Evolutionary conservation across 108 stramenopile genomes (phyloP).

Genomic region (Chaetoceros tenuissimus): DNA sequence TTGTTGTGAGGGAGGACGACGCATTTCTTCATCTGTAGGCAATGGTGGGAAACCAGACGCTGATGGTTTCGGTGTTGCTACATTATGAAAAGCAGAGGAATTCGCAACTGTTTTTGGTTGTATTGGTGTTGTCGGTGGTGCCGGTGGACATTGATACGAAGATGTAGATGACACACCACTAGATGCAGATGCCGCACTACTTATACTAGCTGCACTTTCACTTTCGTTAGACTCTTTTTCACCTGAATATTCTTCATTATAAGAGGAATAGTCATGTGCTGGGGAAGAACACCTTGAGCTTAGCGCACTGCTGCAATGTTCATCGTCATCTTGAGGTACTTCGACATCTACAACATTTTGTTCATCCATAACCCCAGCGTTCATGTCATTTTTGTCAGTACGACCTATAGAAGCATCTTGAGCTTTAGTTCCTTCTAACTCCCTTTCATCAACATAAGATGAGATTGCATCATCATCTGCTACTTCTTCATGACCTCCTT

Average conservation of each 20-base stretch:
- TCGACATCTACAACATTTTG: constrained; percentile 2
- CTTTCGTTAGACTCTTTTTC: not conserved
- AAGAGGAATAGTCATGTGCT: too few species aligned
- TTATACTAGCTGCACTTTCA: not conserved
- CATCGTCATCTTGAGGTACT: constrained; percentile 5
- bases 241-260: too few species aligned
- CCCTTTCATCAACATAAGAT: too few species aligned
- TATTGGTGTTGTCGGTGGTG: not conserved
- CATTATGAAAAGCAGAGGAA: not conserved
- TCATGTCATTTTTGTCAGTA: constrained; percentile 2
- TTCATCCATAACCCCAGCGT: constrained; percentile 7
- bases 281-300: too few species aligned
- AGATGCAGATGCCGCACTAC: not conserved
- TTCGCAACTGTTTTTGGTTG: not conserved
- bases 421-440: too few species aligned
- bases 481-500: too few species aligned
- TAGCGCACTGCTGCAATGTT: too few species aligned
- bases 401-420: too few species aligned
- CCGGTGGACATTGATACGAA: not conserved
- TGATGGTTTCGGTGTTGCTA: not conserved
- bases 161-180: not conserved
- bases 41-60: not conserved
- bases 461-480: too few species aligned
- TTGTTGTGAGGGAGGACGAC: too few species aligned
- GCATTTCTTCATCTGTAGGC: not conserved